phyloP scores from a whole-genome alignment of 768 basidiomycete species.

The Lentinula guzmanii region DNA sequence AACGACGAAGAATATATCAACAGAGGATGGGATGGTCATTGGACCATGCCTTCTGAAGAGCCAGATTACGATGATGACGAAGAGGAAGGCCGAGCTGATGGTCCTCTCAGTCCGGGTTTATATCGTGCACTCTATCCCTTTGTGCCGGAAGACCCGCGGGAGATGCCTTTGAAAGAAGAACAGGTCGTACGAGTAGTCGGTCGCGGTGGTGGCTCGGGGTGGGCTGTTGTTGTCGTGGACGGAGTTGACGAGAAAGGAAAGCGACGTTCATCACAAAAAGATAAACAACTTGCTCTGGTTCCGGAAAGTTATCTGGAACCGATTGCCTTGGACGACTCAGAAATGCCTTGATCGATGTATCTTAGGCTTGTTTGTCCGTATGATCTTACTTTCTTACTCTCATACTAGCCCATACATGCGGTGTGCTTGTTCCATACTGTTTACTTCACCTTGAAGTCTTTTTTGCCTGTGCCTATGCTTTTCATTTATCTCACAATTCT shows the following conservation, averaged over 20 bases:
- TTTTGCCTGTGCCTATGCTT: not conserved
- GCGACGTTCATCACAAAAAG: not conserved
- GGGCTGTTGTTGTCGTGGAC: conserved; percentile 40
- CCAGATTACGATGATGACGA: not conserved
- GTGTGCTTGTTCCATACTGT: not conserved
- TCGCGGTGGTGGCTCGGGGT: conserved; percentile 49
- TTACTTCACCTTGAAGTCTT: not conserved
- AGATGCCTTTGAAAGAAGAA: conserved; percentile 53
- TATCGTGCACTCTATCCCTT: conserved; percentile 55
- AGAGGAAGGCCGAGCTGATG: conserved; percentile 5
- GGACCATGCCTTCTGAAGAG: not conserved
- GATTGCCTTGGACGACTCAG: conserved; percentile 21
- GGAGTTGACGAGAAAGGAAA: not conserved
- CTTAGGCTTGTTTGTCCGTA: too few species aligned
- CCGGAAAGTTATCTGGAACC: conserved; percentile 52
- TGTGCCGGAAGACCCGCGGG: conserved; percentile 53
- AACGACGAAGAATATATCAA: not conserved
- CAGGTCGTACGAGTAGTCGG: conserved; percentile 49
- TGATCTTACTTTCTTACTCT: too few species aligned
- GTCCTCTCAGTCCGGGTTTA: conserved; percentile 38
- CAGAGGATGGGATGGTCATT: not conserved
- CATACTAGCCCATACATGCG: too few species aligned
- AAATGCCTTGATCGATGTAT: not conserved
- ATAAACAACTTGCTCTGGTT: conserved; percentile 41
- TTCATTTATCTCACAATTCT: not conserved